These are phyloP conservation scores for Achaetomiella virescens DNA, from an alignment of 495 filamentous ascomycete species.

Conservation along the genomic window DNA sequence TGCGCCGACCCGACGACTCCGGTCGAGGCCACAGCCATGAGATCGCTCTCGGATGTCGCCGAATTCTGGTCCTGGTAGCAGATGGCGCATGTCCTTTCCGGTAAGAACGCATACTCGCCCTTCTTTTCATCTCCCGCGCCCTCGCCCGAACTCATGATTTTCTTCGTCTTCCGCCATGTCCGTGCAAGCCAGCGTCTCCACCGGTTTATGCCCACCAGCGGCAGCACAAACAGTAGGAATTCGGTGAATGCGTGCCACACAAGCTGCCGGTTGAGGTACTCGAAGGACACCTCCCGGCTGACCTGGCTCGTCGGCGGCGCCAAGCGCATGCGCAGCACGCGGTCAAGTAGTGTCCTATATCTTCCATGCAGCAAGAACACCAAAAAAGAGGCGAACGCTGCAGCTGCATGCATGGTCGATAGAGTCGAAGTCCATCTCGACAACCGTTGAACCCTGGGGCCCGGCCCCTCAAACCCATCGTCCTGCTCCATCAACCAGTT, in stretches of 20 bases:
- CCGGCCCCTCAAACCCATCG: constrained; percentile 57
- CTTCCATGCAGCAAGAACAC: constrained; percentile 84
- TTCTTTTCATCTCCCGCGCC: constrained; percentile 45
- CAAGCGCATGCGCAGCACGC: constrained; percentile 77
- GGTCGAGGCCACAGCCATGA: constrained; percentile 58
- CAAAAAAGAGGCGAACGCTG: constrained; percentile 77
- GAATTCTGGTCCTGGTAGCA: constrained; percentile 92
- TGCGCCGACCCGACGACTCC: constrained; percentile 81
- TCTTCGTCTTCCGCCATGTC: constrained; percentile 70
- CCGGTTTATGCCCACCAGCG: constrained; percentile 83
- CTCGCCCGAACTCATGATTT: constrained; percentile 48
- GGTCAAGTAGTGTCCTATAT: constrained; percentile 86
- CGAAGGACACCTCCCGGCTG: constrained; percentile 86
- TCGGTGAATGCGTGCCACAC: constrained; percentile 99
- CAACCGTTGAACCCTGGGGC: constrained; percentile 48
- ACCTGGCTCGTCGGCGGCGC: constrained; percentile 75
- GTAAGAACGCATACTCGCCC: constrained; percentile 79
- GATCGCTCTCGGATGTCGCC: constrained; percentile 59
- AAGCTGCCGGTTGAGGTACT: constrained; percentile 94
- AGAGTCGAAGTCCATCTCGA: constrained; percentile 61
- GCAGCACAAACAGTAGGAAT: constrained; percentile 91
- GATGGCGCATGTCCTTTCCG: constrained; percentile 94
- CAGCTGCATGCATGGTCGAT: constrained; percentile 68
- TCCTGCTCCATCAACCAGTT: constrained; percentile 72
- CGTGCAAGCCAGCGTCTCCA: constrained; percentile 88